phyloP scores from a whole-genome alignment of 495 filamentous ascomycete species.

The Pyrenula massariospora region DNA sequence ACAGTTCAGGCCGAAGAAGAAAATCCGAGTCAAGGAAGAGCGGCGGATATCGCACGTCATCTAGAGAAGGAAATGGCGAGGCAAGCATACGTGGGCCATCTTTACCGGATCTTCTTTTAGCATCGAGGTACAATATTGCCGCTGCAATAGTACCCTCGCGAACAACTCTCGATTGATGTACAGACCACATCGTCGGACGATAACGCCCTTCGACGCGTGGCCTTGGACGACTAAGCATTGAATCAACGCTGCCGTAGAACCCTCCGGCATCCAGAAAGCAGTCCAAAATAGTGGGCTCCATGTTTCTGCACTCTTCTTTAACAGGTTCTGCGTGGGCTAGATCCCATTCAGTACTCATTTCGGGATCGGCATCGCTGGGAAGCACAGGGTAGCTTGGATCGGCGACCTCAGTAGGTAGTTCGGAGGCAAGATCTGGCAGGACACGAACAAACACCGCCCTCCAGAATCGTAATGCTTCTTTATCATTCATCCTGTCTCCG shows the following conservation, averaged over 20 bases:
- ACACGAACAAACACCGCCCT: not conserved
- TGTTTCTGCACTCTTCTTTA: not conserved
- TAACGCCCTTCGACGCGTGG: not conserved
- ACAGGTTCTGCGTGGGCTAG: not conserved
- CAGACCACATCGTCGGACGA: not conserved
- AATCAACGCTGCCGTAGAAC: not conserved
- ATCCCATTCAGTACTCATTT: not conserved
- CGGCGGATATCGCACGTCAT: conserved; percentile 3
- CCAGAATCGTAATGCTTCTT: not conserved
- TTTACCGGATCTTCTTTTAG: not conserved
- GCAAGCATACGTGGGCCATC: not conserved
- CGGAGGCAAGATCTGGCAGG: not conserved
- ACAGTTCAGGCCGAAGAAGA: conserved; percentile 3
- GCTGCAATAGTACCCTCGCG: not conserved
- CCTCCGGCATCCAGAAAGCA: not conserved
- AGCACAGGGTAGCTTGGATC: not conserved
- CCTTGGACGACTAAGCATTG: not conserved
- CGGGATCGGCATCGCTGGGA: not conserved
- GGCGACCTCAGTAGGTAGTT: not conserved
- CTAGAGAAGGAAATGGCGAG: not conserved
- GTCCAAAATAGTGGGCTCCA: not conserved
- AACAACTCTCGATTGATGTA: not conserved
- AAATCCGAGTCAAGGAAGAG: conserved; percentile 6
- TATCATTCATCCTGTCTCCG: not conserved
- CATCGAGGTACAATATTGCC: not conserved